phyloP scores from a whole-genome alignment of 495 filamentous ascomycete species.

The Trichoderma asperelloides region DNA sequence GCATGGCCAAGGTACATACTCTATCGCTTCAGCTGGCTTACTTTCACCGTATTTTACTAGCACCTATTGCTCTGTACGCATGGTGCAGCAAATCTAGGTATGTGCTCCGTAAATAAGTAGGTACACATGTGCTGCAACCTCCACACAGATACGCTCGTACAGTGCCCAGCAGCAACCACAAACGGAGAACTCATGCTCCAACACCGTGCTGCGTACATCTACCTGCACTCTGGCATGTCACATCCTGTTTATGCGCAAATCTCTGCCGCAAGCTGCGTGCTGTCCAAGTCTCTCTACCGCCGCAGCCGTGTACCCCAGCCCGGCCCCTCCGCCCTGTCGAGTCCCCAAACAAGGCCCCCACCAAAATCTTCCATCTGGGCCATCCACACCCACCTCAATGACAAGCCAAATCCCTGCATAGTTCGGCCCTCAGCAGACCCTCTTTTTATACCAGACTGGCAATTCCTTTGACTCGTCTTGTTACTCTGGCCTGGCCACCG shows the following conservation, averaged over 20 bases:
- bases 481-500: background rate
- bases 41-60: too few species aligned
- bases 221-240: background rate
- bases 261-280: background rate
- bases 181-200: background rate
- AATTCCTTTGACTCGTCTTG: constrained; percentile 1
- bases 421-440: background rate
- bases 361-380: constrained; percentile 2
- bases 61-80: too few species aligned
- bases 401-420: background rate
- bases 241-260: background rate
- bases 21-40: too few species aligned
- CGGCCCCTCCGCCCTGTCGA: background rate
- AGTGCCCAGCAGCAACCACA: background rate
- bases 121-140: background rate
- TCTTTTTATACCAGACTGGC: background rate
- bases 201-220: background rate
- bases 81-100: too few species aligned
- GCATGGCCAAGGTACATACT: too few species aligned
- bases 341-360: background rate
- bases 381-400: background rate
- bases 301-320: background rate
- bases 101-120: too few species aligned
- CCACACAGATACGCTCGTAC: background rate
- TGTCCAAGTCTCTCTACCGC: background rate